Evolutionary conservation across 192 early-diverging fungal species (phyloP), one percentile per base, ranked within the genome.

Genomic region (Rhizophagus clarus): DNA sequence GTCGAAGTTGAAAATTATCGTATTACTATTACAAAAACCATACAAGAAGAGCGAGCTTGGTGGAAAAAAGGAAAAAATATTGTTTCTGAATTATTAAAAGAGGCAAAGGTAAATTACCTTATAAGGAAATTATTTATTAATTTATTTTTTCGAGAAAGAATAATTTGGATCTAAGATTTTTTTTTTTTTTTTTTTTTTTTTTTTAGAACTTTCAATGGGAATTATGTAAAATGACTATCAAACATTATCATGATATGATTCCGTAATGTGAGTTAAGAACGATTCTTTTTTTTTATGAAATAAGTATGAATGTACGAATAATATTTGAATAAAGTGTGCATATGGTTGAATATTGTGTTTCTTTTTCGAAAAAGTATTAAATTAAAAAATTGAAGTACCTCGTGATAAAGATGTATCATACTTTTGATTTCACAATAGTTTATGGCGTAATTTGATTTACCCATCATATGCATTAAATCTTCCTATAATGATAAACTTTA

Each of bases 151-250:
- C 9, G 7, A 5, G 9, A 9, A 42, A 42, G 49, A 51, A 5
- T 4, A 20, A 15, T 4, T 17, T 51, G 1, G 47, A 49, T 49
- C 3, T 31, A 68, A 32, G n/a, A n/a, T n/a, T n/a, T n/a, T n/a
- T n/a, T n/a, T n/a, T 28, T 14, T 68, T 7, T 28, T 28, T 68
- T 29, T 12, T 29, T 69, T 31, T 29, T 69, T 28, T 4, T 29
- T n/a, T 11, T 31, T 28, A 69, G 67, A 69, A 69, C 28, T 69
- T 69, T 22, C 67, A 69, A 9, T 69, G 28, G 67, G 67, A 69
- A 31, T 34, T 69, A 7, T 26, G 67, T 22, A 69, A 69, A 69
- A 69, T 69, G 67, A 34, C 67, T 29, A 69, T 69, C 3, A 29
- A 37, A 12, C 28, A 69, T 69, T 69, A 69, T 69, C 34, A 37